These are phyloP conservation scores for Fusarium nygamai DNA, from an alignment of 2,329 filamentous ascomycete species.

Conservation along the genomic window DNA sequence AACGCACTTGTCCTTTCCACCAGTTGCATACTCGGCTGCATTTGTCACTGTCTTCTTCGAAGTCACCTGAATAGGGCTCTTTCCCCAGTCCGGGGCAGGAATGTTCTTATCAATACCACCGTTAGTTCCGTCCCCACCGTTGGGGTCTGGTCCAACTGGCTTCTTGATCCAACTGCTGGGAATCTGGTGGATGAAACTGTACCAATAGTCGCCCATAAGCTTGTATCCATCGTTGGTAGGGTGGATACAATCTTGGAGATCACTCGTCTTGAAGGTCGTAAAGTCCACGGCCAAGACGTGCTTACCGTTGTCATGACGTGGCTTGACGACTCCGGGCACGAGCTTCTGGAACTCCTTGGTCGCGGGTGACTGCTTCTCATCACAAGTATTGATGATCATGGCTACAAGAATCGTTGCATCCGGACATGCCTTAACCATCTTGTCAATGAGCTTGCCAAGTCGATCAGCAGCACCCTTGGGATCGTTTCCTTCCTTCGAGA, in stretches of 20 bases:
- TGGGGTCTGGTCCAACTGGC: conserved; percentile 20
- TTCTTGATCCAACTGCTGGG: conserved; percentile 31
- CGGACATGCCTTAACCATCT: conserved; percentile 12
- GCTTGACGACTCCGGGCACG: neutral
- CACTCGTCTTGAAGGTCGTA: neutral
- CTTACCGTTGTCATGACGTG: neutral
- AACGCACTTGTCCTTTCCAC: neutral
- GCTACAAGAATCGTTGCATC: conserved; percentile 19
- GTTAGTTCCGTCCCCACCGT: neutral
- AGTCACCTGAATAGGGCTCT: neutral
- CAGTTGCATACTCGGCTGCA: neutral
- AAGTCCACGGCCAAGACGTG: conserved; percentile 31
- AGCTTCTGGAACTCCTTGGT: conserved; percentile 6
- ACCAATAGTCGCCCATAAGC: conserved; percentile 37
- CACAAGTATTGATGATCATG: conserved; percentile 18
- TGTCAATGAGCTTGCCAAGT: conserved; percentile 13
- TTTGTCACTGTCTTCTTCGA: neutral
- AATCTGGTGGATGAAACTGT: conserved; percentile 37
- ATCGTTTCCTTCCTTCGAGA: conserved; percentile 21
- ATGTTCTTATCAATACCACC: conserved; percentile 12
- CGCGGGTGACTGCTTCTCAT: neutral
- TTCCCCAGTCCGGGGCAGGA: neutral
- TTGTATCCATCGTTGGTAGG: conserved; percentile 32
- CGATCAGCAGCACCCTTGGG: conserved; percentile 1
- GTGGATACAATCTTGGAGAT: conserved; percentile 37